phyloP scores from a whole-genome alignment of 2,329 filamentous ascomycete species.

The Microascus cirrosus region DNA sequence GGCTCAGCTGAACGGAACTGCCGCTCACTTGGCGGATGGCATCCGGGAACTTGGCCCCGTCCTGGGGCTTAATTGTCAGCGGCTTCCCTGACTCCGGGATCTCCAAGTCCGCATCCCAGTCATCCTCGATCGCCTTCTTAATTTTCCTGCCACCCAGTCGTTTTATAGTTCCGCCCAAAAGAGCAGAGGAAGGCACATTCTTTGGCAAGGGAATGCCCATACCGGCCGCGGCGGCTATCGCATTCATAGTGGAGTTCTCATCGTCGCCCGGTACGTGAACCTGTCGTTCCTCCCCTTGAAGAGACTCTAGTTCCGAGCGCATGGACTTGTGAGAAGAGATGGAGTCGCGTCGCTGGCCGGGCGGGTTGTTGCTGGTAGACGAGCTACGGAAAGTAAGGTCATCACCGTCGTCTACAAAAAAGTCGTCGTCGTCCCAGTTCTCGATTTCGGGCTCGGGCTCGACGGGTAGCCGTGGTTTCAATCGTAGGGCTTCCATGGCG shows the following conservation, averaged over 20 bases:
- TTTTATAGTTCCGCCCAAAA: slow-evolving; percentile 89
- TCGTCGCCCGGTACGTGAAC: slow-evolving; percentile 77
- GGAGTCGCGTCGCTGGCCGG: slow-evolving; percentile 54
- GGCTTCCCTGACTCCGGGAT: slow-evolving; percentile 47
- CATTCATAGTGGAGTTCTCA: slow-evolving; percentile 70
- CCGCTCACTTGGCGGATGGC: slow-evolving; percentile 55
- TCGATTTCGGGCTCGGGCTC: slow-evolving; percentile 48
- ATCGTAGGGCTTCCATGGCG: slow-evolving; percentile 42
- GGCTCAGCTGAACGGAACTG: slow-evolving; percentile 40
- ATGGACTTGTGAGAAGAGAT: slow-evolving; percentile 74
- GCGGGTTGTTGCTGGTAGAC: slow-evolving; percentile 27
- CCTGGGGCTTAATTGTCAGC: slow-evolving; percentile 54
- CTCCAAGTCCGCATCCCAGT: slow-evolving; percentile 73
- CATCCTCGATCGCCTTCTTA: slow-evolving; percentile 62
- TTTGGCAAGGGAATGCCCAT: slow-evolving; percentile 85
- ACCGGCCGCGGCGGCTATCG: slow-evolving; percentile 75
- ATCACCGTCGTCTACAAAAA: slow-evolving; percentile 56
- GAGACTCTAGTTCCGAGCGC: slow-evolving; percentile 70
- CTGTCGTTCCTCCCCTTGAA: slow-evolving; percentile 74
- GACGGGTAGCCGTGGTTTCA: slow-evolving; percentile 41
- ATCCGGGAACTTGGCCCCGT: slow-evolving; percentile 53
- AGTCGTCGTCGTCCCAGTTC: slow-evolving; percentile 68
- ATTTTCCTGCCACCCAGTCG: slow-evolving; percentile 67
- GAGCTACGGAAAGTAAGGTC: slow-evolving; percentile 49
- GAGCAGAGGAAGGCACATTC: slow-evolving; percentile 77